These are phyloP conservation scores for Solanum phureja DNA, from an alignment of 257 asterid genomes.

Conservation along the genomic window DNA sequence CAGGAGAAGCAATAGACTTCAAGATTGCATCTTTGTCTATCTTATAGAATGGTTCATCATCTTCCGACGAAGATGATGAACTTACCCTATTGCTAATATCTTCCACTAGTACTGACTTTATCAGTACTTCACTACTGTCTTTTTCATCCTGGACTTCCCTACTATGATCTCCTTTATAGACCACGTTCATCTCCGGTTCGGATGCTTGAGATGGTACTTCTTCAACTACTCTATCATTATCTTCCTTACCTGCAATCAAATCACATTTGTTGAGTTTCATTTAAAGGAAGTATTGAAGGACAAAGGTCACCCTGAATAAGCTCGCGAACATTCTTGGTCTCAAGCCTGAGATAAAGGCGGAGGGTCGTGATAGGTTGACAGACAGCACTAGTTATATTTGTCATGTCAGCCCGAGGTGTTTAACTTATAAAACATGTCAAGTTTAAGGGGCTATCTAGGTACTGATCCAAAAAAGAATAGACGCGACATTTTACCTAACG, in stretches of 20 bases:
- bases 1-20: conserved; percentile 51
- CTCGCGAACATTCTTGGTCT: not conserved
- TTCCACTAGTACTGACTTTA: conserved; percentile 14
- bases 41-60: conserved; percentile 31
- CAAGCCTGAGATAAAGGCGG: not conserved
- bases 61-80: conserved; percentile 49
- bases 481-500: conserved; percentile 22
- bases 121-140: conserved; percentile 6
- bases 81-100: conserved; percentile 8
- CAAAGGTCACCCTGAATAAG: not conserved
- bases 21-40: conserved; percentile 64
- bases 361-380: not conserved
- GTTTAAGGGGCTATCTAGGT: not conserved
- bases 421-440: not conserved
- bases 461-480: not conserved
- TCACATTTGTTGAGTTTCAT: not conserved
- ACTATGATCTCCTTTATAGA: conserved; percentile 17
- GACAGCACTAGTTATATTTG: not conserved
- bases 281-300: not conserved
- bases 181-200: conserved; percentile 13
- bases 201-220: conserved; percentile 18
- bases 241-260: conserved; percentile 22
- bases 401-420: not conserved
- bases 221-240: conserved; percentile 16
- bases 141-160: conserved; percentile 14